These are phyloP conservation scores for Carpinus fangiana DNA, from an alignment of 306 rosid species.

Conservation along the genomic window DNA sequence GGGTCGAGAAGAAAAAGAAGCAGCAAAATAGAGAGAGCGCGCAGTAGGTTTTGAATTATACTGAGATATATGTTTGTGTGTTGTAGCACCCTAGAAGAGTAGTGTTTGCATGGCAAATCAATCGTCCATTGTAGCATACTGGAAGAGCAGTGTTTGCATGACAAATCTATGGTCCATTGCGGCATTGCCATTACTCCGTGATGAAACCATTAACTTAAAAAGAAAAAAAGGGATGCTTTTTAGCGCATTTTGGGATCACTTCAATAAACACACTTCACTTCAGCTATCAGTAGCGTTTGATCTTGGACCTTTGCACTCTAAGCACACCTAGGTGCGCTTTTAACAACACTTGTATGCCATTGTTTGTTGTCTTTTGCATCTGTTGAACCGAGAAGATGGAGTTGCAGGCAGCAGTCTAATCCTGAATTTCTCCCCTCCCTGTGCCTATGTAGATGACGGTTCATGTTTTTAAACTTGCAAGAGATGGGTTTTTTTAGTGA, in stretches of 20 bases:
- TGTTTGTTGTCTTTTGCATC: not conserved
- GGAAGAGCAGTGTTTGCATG: not conserved
- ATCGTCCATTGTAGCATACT: not conserved
- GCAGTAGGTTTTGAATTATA: too few species aligned
- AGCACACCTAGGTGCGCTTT: not conserved
- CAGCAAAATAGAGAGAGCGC: not conserved
- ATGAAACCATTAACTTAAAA: too few species aligned
- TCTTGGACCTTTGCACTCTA: not conserved
- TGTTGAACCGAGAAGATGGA: not conserved
- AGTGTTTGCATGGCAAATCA: not conserved
- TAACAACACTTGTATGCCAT: not conserved
- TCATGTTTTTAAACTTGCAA: not conserved
- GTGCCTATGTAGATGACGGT: not conserved
- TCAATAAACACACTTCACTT: not conserved
- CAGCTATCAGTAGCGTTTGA: not conserved
- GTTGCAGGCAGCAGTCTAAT: not conserved
- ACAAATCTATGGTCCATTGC: not conserved
- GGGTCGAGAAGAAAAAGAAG: not conserved
- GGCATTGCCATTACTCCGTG: too few species aligned
- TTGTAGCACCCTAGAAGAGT: too few species aligned
- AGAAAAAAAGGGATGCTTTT: too few species aligned
- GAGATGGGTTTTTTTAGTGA: slow-evolving; percentile 10
- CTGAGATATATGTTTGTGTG: too few species aligned
- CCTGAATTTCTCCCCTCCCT: slow-evolving; percentile 1
- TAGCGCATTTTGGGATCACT: too few species aligned